These are phyloP conservation scores for Saitozyma podzolica DNA, from an alignment of 768 basidiomycete genomes.

Conservation along the genomic window DNA sequence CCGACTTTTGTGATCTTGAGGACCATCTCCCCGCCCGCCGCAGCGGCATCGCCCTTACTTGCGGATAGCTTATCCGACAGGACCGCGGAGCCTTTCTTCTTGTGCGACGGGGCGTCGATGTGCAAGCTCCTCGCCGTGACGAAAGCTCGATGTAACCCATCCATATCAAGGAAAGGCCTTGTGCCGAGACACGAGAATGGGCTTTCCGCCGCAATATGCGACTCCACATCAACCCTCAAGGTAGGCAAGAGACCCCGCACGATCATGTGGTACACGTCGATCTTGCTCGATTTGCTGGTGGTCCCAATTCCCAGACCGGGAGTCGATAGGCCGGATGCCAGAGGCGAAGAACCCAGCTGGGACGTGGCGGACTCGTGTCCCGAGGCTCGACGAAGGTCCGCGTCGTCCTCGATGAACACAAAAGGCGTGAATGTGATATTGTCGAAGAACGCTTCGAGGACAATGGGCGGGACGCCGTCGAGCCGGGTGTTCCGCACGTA, in stretches of 20 bases:
- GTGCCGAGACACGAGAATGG: slow-evolving; percentile 53
- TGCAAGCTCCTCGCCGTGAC: slow-evolving; percentile 41
- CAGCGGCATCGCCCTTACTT: slow-evolving; percentile 2
- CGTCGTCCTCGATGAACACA: slow-evolving; percentile 89
- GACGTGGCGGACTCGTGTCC: slow-evolving; percentile 52
- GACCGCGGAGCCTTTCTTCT: slow-evolving; percentile 13
- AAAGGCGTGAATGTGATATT: slow-evolving; percentile 96
- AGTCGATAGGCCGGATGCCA: slow-evolving; percentile 7
- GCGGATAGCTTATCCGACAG: neutral
- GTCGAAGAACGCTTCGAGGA: slow-evolving; percentile 92
- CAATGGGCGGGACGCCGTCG: slow-evolving; percentile 76
- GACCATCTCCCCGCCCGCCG: slow-evolving; percentile 23
- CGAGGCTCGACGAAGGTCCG: slow-evolving; percentile 60
- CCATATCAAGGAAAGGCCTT: slow-evolving; percentile 45
- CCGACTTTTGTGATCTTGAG: slow-evolving; percentile 80
- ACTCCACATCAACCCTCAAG: slow-evolving; percentile 44
- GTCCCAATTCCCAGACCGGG: neutral
- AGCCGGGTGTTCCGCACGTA: slow-evolving; percentile 89
- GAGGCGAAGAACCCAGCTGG: slow-evolving; percentile 15
- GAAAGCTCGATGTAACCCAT: slow-evolving; percentile 45
- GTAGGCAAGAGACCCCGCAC: slow-evolving; percentile 16
- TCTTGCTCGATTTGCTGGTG: slow-evolving; percentile 49
- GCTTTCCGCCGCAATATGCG: slow-evolving; percentile 41
- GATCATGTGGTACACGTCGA: slow-evolving; percentile 92
- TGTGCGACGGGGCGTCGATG: slow-evolving; percentile 16